These are phyloP conservation scores for Cystofilobasidium ferigula DNA, from an alignment of 768 basidiomycete species.

Conservation along the genomic window DNA sequence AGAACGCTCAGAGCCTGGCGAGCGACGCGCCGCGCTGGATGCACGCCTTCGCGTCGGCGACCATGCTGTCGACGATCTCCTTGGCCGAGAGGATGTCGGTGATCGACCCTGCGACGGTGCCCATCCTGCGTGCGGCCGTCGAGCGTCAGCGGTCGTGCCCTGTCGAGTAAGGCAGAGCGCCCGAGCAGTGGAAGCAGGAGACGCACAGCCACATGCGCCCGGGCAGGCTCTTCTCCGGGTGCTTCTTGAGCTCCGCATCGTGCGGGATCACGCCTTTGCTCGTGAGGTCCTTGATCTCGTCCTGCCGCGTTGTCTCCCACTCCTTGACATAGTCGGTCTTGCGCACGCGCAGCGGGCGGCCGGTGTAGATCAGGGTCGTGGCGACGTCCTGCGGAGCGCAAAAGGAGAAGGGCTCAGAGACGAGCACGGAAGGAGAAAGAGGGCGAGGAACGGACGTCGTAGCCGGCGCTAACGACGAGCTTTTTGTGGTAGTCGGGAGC, in stretches of 20 bases:
- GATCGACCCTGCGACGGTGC: conserved; percentile 55
- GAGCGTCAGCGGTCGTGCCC: not conserved
- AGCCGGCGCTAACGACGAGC: conserved; percentile 37
- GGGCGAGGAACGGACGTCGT: conserved; percentile 1
- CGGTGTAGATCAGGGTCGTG: conserved; percentile 42
- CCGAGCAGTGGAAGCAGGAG: not conserved
- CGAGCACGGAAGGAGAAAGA: not conserved
- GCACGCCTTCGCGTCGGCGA: conserved; percentile 1
- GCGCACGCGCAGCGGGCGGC: conserved; percentile 74
- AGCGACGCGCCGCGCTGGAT: conserved; percentile 13
- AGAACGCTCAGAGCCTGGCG: conserved; percentile 13
- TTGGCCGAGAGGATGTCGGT: conserved; percentile 67
- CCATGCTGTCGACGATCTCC: conserved; percentile 69
- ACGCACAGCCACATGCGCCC: conserved; percentile 9
- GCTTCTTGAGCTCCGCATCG: conserved; percentile 58
- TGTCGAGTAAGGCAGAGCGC: conserved; percentile 9
- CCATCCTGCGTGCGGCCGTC: conserved; percentile 60
- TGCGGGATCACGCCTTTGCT: conserved; percentile 70
- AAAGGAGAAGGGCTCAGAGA: not conserved
- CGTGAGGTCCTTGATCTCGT: conserved; percentile 72
- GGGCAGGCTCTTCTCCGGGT: conserved; percentile 62
- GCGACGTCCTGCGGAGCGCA: conserved; percentile 3
- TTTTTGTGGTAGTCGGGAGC: conserved; percentile 81
- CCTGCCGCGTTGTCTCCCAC: conserved; percentile 62
- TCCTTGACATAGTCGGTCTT: conserved; percentile 70